Conservation (phyloP, 1,284 basidiomycete species). For the Cryptococcus jaspeensis region DNA sequence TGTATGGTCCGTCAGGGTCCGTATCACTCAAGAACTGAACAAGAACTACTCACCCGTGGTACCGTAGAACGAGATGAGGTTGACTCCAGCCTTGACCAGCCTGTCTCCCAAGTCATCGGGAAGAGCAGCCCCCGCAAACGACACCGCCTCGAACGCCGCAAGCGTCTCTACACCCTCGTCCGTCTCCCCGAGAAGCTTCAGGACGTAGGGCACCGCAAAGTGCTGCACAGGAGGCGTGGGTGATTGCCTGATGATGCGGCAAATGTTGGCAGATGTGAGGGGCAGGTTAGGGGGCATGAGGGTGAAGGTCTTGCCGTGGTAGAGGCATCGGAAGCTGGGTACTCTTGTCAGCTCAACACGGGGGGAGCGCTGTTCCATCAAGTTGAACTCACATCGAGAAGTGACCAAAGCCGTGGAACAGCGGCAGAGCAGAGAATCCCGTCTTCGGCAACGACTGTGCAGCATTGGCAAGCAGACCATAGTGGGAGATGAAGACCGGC, state of each 20-base stretch:
- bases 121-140: conserved; percentile 48
- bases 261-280: conserved; percentile 57
- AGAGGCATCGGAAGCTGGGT: conserved; percentile 50
- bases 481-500: conserved; percentile 47
- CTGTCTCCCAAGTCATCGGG: conserved; percentile 60
- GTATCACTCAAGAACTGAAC: neutral
- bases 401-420: conserved; percentile 56
- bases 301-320: conserved; percentile 54
- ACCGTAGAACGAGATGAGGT: conserved; percentile 60
- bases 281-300: conserved; percentile 60
- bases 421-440: conserved; percentile 56
- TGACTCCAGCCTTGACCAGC: conserved; percentile 57
- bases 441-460: conserved; percentile 47
- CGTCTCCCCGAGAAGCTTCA: conserved; percentile 57
- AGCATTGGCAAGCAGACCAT: conserved; percentile 45
- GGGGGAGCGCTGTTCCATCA: neutral
- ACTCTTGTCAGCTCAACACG: conserved; percentile 6
- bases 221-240: conserved; percentile 45
- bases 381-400: conserved; percentile 53
- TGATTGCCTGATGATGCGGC: conserved; percentile 38
- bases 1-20: neutral
- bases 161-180: conserved; percentile 56
- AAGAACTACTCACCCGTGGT: conserved; percentile 44
- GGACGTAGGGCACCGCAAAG: conserved; percentile 54
- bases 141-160: conserved; percentile 57